Percentiles rank a stretch among this genome's conserved stretches.
phyloP scores from a whole-genome alignment of 805 yeast species.

The Wickerhamiella occidentalis region DNA sequence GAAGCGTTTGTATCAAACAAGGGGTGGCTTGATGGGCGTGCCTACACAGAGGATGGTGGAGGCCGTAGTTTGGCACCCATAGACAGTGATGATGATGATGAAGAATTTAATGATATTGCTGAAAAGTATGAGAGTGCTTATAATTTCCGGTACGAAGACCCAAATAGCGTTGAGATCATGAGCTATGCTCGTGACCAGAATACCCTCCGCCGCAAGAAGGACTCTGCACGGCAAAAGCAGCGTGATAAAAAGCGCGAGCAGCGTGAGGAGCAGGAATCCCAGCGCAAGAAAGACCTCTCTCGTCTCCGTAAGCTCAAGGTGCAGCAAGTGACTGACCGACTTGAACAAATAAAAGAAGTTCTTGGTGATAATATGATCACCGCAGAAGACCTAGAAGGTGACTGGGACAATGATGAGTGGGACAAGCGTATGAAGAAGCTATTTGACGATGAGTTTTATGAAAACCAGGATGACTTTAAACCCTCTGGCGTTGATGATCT shows the following conservation, averaged over 20 bases:
- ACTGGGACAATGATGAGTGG: conserved; percentile 86
- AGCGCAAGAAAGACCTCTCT: conserved; percentile 48
- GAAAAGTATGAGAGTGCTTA: conserved; percentile 86
- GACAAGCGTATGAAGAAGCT: conserved; percentile 72
- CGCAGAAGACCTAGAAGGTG: conserved; percentile 67
- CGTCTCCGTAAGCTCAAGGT: conserved; percentile 67
- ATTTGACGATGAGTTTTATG: conserved; percentile 73
- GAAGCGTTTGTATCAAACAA: conserved; percentile 58
- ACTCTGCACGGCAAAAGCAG: conserved; percentile 64
- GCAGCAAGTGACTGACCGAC: conserved; percentile 62
- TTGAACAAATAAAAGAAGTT: conserved; percentile 50
- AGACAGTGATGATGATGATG: conserved; percentile 45
- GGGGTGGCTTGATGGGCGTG: conserved; percentile 76
- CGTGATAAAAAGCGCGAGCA: conserved; percentile 58
- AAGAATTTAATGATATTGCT: conserved; percentile 82
- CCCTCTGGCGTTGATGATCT: conserved; percentile 38
- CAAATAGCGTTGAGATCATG: conserved; percentile 77
- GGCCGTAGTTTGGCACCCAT: conserved; percentile 19
- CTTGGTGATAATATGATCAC: conserved; percentile 62
- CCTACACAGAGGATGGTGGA: conserved; percentile 35
- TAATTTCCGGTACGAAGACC: conserved; percentile 90
- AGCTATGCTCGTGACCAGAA: conserved; percentile 90
- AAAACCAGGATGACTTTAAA: conserved; percentile 47
- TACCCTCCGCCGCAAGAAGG: conserved; percentile 70
- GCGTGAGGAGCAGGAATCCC: conserved; percentile 39